A percentile compares a stretch with the other conserved stretches of the same genome.
Evolutionary conservation across 768 basidiomycete species (phyloP).

Genomic region (Podaxis carcinomalis): DNA sequence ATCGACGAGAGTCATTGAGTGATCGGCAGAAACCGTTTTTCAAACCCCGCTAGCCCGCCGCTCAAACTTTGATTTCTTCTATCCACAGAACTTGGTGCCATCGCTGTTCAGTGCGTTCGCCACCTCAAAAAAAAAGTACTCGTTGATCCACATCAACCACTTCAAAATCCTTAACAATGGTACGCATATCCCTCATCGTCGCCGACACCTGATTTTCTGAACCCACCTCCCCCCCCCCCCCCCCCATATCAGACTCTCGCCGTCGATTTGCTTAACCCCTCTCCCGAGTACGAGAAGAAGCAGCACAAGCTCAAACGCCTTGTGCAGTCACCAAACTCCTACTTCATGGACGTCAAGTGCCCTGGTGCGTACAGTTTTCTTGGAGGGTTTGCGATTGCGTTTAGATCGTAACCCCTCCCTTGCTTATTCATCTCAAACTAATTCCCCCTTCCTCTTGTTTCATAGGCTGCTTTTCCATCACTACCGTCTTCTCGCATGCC

Average conservation of each 20-base stretch:
- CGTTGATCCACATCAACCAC: slow-evolving; percentile 17
- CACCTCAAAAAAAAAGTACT: slow-evolving; percentile 28
- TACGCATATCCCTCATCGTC: slow-evolving; percentile 14
- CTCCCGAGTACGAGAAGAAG: slow-evolving; percentile 77
- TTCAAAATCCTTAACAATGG: slow-evolving; percentile 30
- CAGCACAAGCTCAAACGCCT: slow-evolving; percentile 99
- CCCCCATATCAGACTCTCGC: slow-evolving; percentile 92
- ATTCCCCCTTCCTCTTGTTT: slow-evolving; percentile 15
- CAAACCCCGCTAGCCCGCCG: slow-evolving; percentile 22
- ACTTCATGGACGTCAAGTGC: slow-evolving; percentile 99
- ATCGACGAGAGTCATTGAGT: not conserved
- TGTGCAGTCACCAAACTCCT: slow-evolving; percentile 97
- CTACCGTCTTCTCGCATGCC: slow-evolving; percentile 98
- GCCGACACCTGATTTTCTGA: not conserved
- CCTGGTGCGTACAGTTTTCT: slow-evolving; percentile 56
- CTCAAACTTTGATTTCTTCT: slow-evolving; percentile 35
- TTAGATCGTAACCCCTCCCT: not conserved
- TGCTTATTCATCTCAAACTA: slow-evolving; percentile 14
- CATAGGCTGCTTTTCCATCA: slow-evolving; percentile 88
- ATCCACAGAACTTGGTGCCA: slow-evolving; percentile 36
- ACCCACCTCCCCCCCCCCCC: not conserved
- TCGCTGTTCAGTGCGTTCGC: slow-evolving; percentile 22
- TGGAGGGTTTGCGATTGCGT: not conserved
- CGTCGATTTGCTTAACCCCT: slow-evolving; percentile 96
- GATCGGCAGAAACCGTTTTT: slow-evolving; percentile 13